A percentile compares a stretch with the other conserved stretches of the same genome.
Conservation (phyloP, 331 rosid species). For the Malus hybrid region DNA sequence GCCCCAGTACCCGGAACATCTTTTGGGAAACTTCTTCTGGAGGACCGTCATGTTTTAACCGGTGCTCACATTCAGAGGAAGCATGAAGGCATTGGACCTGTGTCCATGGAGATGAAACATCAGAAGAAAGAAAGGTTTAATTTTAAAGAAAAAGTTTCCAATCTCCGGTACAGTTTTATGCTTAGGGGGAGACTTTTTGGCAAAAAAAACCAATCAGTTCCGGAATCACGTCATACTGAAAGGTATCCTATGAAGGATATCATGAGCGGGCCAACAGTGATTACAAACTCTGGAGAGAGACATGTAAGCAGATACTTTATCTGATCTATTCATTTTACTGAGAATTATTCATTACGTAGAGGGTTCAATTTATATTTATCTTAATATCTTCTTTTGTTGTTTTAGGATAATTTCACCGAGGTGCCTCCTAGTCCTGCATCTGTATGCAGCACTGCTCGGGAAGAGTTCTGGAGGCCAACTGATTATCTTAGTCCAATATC, state of each 20-base stretch:
- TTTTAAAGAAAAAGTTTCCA: constrained; percentile 81
- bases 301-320: constrained; percentile 46
- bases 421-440: constrained; percentile 99
- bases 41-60: constrained; percentile 80
- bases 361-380: constrained; percentile 6
- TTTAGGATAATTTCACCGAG: constrained; percentile 94
- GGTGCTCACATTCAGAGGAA: constrained; percentile 88
- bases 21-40: constrained; percentile 96
- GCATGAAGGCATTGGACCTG: constrained; percentile 70
- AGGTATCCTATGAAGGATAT: constrained; percentile 46
- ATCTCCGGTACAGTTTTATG: constrained; percentile 55
- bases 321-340: not conserved
- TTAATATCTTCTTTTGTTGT: constrained; percentile 9
- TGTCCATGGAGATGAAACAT: constrained; percentile 35
- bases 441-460: constrained; percentile 82
- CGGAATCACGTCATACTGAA: constrained; percentile 44
- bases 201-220: constrained; percentile 52
- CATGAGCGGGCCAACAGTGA: constrained; percentile 86
- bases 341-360: not conserved
- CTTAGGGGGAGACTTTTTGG: constrained; percentile 75
- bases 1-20: constrained; percentile 98
- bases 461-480: constrained; percentile 69
- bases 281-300: constrained; percentile 54
- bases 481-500: constrained; percentile 72
- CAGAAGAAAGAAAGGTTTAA: constrained; percentile 73